Base-by-base conservation (phyloP, 306 rosid genomes). In the Gleditsia sinensis region DNA sequence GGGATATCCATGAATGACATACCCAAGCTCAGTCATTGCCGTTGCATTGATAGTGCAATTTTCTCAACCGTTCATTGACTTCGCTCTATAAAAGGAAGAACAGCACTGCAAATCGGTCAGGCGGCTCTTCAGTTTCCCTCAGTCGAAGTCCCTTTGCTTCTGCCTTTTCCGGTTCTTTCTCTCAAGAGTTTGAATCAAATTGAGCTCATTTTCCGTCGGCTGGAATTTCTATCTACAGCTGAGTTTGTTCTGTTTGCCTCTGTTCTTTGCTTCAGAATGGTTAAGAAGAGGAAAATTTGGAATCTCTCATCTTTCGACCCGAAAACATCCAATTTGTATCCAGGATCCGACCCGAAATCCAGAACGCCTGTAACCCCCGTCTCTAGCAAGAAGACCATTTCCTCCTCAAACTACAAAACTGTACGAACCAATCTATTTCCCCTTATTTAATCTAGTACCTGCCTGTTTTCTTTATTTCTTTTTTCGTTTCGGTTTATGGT, bases 211-310 rank as follows among this genome's bases (percentile, higher is more conserved):
- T n/a, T n/a, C n/a, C n/a, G n/a, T n/a, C n/a, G n/a, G n/a, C n/a
- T n/a, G n/a, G n/a, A n/a, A n/a, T n/a, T n/a, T n/a, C n/a, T n/a
- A n/a, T n/a, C n/a, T n/a, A n/a, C n/a, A n/a, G n/a, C n/a, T n/a
- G n/a, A n/a, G n/a, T n/a, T n/a, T n/a, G n/a, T n/a, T n/a, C n/a
- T n/a, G n/a, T n/a, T n/a, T n/a, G n/a, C n/a, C n/a, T n/a, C n/a
- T n/a, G n/a, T n/a, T n/a, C n/a, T n/a, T n/a, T n/a, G 42, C 48
- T 9, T 63, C 34, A 23, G 51, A 23, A 63, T 63, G 53, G 69
- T 13, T 19, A 63, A 9, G 12, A 63, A 39, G 53, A 63, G 53
- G 53, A 63, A 36, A 63, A 39, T 39, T 24, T 49, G 34, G 21
- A 63, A 40, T 39, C 20, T 39, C 21, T n/a, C 69, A 10, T 9